Evolutionary conservation across 768 basidiomycete species (phyloP).

Genomic region (Russula lepida): DNA sequence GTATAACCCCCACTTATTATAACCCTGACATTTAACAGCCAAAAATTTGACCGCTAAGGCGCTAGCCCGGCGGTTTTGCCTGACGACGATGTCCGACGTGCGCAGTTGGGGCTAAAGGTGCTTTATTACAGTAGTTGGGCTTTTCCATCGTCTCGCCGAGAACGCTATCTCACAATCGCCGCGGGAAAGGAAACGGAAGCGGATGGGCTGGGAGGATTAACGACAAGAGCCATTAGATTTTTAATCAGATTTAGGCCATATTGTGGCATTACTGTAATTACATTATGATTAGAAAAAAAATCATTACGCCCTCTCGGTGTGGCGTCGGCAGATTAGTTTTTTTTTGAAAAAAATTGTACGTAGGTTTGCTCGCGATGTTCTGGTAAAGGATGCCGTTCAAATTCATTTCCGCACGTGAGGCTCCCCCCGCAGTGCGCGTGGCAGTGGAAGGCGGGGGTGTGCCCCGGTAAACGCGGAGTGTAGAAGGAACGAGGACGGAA

Average conservation of each 20-base stretch:
- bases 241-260: conserved; percentile 10
- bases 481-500: neutral
- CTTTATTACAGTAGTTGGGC: neutral
- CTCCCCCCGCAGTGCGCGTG: neutral
- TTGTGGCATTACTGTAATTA: neutral
- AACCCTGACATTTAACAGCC: neutral
- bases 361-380: neutral
- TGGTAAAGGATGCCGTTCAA: neutral
- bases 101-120: neutral
- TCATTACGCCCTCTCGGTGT: neutral
- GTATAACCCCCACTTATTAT: neutral
- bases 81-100: conserved; percentile 8
- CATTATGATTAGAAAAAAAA: neutral
- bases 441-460: neutral
- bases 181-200: neutral
- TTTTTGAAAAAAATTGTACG: neutral
- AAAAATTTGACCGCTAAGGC: neutral
- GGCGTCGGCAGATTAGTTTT: conserved; percentile 1
- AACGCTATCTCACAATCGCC: neutral
- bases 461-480: conserved; percentile 5
- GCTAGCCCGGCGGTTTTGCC: neutral
- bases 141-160: neutral
- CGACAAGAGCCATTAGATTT: too few species aligned
- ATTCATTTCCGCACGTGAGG: conserved; percentile 1
- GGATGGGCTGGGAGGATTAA: neutral